phyloP scores from a whole-genome alignment of 306 rosid species.

The Hippophae tibetana region DNA sequence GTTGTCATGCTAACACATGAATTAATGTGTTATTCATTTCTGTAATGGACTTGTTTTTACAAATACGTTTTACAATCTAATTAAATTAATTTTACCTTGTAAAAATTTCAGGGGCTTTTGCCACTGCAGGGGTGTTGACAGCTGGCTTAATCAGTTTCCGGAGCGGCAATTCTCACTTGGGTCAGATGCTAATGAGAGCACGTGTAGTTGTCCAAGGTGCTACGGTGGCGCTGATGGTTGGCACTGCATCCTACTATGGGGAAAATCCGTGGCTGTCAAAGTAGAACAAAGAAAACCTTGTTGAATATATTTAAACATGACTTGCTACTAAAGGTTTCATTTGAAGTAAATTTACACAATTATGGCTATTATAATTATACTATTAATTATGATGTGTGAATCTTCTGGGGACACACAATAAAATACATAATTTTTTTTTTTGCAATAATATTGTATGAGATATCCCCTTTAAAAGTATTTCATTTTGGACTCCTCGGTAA shows the following conservation, averaged over 20 bases:
- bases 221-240: slow-evolving; percentile 87
- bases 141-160: slow-evolving; percentile 83
- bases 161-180: slow-evolving; percentile 73
- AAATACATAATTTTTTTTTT: no score
- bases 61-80: not conserved
- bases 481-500: no score
- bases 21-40: not conserved
- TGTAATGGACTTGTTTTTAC: no score
- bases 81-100: no score
- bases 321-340: no score
- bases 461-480: no score
- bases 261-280: slow-evolving; percentile 63
- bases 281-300: slow-evolving; percentile 15
- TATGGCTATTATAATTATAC: no score
- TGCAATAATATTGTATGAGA: no score
- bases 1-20: no score
- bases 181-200: slow-evolving; percentile 89
- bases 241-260: slow-evolving; percentile 75
- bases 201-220: slow-evolving; percentile 89
- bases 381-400: no score
- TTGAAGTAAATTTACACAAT: no score
- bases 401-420: no score
- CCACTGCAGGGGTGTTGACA: slow-evolving; percentile 79
- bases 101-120: slow-evolving; percentile 55
- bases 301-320: not conserved